Base-by-base conservation (phyloP, 352 stramenopile species). In the Phytophthora colocasiae region DNA sequence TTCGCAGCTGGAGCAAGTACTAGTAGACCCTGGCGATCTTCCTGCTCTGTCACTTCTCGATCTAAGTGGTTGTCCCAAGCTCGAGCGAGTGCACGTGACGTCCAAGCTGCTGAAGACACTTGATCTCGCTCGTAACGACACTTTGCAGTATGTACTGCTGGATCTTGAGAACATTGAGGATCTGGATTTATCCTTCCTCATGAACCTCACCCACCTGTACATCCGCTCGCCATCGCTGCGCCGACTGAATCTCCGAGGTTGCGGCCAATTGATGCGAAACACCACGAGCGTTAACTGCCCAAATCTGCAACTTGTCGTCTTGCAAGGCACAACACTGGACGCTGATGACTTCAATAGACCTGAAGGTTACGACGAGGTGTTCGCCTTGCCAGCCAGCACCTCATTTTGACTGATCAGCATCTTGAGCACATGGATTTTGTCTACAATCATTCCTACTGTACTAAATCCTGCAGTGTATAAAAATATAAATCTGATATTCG, bases 161-260 rank as follows among this genome's bases (percentile, higher is more conserved):
- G 73, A 91, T 47, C 31, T 92, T 2, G 60, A 76, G 26, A 32
- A 27, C 1, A 54, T 69, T 1, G 61, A 50, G n/a, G 43, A 57
- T 0, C 59, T 91, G 15, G 75, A 93, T 40, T 57, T 92, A 50
- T 90, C 85, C n/a, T 89, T 82, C 26, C 64, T 92, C 29, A 83
- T 83, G 63, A 73, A 68, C 14, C 62, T 93, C 45, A 84, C 69
- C 22, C 71, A 89, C 29, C 47, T 92, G 47, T 82, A 79, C 45
- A 67, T 93, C 27, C 74, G 72, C 17, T 81, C 81, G 8, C 55
- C 63, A 17, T 69, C 73, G 5, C 64, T 93, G 6, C 64, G 55
- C 3, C 47, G 56, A 15, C 58, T 92, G 14, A 81, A 81, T 17
- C 59, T 93, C 2, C 73, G 60, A n/a, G 80, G 77, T 11, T 87